Evolutionary conservation across 345 rosid genomes (phyloP), one percentile per base, ranked within the genome.

Genomic region (Hibiscus tridactylites): DNA sequence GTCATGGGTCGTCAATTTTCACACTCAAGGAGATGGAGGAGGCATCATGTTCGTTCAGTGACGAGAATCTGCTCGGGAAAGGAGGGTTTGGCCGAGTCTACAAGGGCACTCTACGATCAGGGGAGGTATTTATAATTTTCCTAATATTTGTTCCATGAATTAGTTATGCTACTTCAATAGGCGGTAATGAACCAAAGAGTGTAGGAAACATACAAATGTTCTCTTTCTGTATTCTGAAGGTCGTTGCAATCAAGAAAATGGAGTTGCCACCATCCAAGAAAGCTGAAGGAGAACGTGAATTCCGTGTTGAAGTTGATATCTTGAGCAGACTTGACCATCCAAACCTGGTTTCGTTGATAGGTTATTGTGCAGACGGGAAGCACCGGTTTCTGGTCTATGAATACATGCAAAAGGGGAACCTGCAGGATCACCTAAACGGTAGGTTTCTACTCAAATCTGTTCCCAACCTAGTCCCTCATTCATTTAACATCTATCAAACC

Each of bases 241-340:
- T 88, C 60, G 96, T 94, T 73, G 98, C 98, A 54, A 86, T 94
- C 82, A 94, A 91, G 93, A 94, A 91, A 81, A 94, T 94, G 98
- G 96, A 91, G 80, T 80, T 94, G 77, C 96, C 97, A 17, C 74
- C 86, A 42, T 88, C 80, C 67, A 91, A 90, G 81, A 92, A 78
- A 80, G 96, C 96, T 24, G 96, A 91, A 59, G 97, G 98, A 65
- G 97, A 94, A 75, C 80, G 91, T 19, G 98, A 94, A 73, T 94
- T 91, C 70, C 97, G 97, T 2, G 97, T 94, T 46, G 98, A 94
- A 79, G 97, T 94, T 47, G 98, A 94, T 74, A 90, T 94, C 79
- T 71, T 94, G 83, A 94, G 98, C 89, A 86, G 98, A 80, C 93
- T 94, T 21, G 89, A 91, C 75, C 96, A 94, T 74, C 92, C 91